These are phyloP conservation scores for Nannochloris sp. DNA, from an alignment of 139 green algal genomes.

Conservation along the genomic window DNA sequence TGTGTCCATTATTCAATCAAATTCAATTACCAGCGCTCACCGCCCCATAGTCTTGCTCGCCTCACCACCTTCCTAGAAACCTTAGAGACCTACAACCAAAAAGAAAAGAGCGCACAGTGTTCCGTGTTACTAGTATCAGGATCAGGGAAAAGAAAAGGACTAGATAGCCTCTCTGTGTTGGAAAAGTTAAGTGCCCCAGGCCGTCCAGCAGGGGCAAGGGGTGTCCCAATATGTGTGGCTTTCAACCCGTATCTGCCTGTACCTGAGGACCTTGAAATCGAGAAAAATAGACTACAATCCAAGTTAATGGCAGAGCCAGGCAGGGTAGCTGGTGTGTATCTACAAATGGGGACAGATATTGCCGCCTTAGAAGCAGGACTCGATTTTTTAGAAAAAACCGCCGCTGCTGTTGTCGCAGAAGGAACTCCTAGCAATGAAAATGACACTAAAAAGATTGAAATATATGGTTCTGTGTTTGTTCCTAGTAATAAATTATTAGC, in stretches of 20 bases:
- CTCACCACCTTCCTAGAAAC: not conserved
- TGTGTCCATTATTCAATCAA: conserved; percentile 40
- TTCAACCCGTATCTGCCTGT: conserved; percentile 52
- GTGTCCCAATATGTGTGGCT: conserved; percentile 21
- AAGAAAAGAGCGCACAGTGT: too few relatives aligned
- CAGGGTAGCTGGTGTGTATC: conserved; percentile 23
- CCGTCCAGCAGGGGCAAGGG: not conserved
- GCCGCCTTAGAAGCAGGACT: conserved; percentile 19
- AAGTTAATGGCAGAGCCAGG: conserved; percentile 25
- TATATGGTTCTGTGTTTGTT: conserved; percentile 34
- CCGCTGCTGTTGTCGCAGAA: not conserved
- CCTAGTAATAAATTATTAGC: conserved; percentile 43
- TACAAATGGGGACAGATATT: conserved; percentile 47
- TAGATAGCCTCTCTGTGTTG: conserved; percentile 18
- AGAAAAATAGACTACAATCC: conserved; percentile 7
- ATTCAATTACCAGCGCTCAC: conserved; percentile 24
- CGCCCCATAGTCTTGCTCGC: conserved; percentile 1
- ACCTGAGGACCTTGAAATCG: conserved; percentile 5
- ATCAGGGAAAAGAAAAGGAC: conserved; percentile 12
- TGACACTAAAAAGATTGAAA: not conserved
- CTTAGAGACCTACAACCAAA: not conserved
- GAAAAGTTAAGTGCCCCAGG: not conserved
- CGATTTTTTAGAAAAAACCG: conserved; percentile 3
- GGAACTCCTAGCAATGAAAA: not conserved
- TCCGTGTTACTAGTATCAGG: conserved; percentile 35